These are phyloP conservation scores for Jackrogersella multiformis DNA, from an alignment of 495 filamentous ascomycete species.

Conservation along the genomic window DNA sequence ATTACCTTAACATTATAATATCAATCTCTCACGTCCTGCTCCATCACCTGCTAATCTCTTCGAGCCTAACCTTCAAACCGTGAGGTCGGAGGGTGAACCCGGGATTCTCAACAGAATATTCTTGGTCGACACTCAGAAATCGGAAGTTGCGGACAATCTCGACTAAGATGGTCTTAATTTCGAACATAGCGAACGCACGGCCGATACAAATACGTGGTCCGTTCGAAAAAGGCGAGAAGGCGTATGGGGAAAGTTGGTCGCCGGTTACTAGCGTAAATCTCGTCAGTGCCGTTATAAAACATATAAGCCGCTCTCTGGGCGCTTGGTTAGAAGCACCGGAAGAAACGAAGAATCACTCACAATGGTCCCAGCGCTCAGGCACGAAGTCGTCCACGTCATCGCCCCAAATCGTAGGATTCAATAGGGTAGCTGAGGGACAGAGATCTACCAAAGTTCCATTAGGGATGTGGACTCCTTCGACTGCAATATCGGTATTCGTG, in stretches of 20 bases:
- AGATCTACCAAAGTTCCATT: constrained; percentile 41
- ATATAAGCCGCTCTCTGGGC: too few species aligned
- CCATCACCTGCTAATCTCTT: background rate
- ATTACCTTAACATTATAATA: background rate
- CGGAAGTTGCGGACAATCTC: constrained; percentile 35
- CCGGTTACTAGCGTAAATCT: background rate
- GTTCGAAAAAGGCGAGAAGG: constrained; percentile 30
- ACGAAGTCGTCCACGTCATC: constrained; percentile 32
- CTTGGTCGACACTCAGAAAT: constrained; percentile 18
- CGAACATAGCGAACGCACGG: constrained; percentile 25
- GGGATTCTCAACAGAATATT: constrained; percentile 23
- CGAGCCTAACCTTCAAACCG: constrained; percentile 14
- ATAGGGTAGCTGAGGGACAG: constrained; percentile 30
- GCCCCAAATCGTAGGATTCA: constrained; percentile 43
- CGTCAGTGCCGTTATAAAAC: background rate
- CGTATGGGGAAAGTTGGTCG: constrained; percentile 25
- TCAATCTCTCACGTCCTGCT: background rate
- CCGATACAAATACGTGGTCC: constrained; percentile 40
- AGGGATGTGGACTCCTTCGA: constrained; percentile 40
- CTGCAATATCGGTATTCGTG: constrained; percentile 34
- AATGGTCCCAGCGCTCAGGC: constrained; percentile 46
- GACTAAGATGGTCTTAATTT: constrained; percentile 32
- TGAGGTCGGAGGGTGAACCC: constrained; percentile 23
- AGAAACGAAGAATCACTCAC: background rate
- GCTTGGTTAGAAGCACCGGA: background rate